Evolutionary conservation across 2,329 filamentous ascomycete species (phyloP), one percentile per base, ranked within the genome.

Genomic region (Trichocomaceae sp.): DNA sequence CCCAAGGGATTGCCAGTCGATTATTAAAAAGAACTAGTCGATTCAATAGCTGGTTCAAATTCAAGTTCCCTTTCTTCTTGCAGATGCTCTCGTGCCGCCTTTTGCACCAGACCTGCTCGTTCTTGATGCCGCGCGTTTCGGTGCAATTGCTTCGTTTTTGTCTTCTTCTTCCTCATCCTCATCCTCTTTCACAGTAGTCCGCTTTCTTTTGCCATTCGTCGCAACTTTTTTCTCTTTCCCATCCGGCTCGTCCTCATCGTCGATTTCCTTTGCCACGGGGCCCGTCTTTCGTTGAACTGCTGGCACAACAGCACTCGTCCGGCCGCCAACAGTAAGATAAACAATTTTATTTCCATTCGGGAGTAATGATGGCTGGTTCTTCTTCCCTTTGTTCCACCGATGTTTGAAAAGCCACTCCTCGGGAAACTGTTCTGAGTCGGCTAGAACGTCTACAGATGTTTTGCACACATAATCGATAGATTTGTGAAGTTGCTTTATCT

Each of bases 291-390:
- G 95, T 75, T 97, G 93, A 26, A 93, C 74, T 12, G 79, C 83
- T 0, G 90, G 90, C 0, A 95, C 90, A 51, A 92, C 86, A 47
- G 91, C 95, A 65, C 89, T 96, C 3, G 93, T 97, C 46, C 93
- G 79, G 1, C 92, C 91, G 0, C 92, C 92, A 0, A 97, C 92
- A 0, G 87, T 96, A 48, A 97, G 72, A 65, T 92, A 93, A 0
- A 84, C 83, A 46, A 97, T 85, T 70, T 87, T 90, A 59, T 90
- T 86, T 0, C 93, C 93, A 60, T 83, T 95, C 0, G 92, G 92
- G 26, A 97, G 72, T 48, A 79, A 80, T 4, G 80, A 82, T 0
- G 79, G 72, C 1, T 82, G 78, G 29, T 80, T 81, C 66, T 92
- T 90, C 66, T 89, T 90, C 19, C 88, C 88, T 66, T 96, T 96